phyloP scores from a whole-genome alignment of 352 stramenopile genomes.

The Globisporangium paroecandrum region DNA sequence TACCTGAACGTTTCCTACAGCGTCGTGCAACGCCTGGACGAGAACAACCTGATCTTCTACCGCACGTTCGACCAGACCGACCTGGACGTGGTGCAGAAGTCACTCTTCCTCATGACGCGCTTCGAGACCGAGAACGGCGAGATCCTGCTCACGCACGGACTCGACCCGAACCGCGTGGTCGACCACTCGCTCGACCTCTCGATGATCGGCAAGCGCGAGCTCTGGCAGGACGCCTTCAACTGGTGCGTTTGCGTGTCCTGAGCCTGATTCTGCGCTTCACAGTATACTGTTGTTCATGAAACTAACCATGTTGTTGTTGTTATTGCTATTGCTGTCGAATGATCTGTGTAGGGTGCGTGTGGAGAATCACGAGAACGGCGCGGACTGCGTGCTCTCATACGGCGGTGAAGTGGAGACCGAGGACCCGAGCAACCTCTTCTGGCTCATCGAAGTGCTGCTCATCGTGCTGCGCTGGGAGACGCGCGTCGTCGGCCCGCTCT shows the following conservation, averaged over 20 bases:
- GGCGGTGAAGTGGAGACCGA: constrained; percentile 29
- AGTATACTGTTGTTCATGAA: not conserved
- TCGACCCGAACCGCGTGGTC: constrained; percentile 36
- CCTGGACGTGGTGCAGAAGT: constrained; percentile 40
- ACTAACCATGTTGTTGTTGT: constrained; percentile 1
- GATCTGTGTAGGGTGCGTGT: constrained; percentile 28
- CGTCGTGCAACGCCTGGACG: constrained; percentile 37
- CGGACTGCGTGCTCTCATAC: constrained; percentile 36
- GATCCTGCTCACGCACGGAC: constrained; percentile 30
- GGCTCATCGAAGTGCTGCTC: constrained; percentile 49
- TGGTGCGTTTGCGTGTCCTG: constrained; percentile 28
- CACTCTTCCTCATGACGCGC: constrained; percentile 39
- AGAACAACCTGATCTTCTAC: constrained; percentile 40
- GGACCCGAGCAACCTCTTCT: constrained; percentile 42
- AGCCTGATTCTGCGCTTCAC: not conserved
- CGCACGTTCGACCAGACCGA: constrained; percentile 40
- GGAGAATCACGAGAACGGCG: constrained; percentile 29
- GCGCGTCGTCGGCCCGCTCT: constrained; percentile 38
- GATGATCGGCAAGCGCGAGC: constrained; percentile 38
- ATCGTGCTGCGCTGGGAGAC: constrained; percentile 43
- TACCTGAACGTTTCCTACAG: constrained; percentile 35
- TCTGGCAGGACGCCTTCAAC: constrained; percentile 38
- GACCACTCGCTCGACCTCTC: constrained; percentile 33
- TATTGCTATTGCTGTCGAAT: constrained; percentile 1
- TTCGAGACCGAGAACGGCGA: constrained; percentile 43